A percentile compares a stretch with the other conserved stretches of the same genome.
Evolutionary conservation across 768 basidiomycete species (phyloP).

Genomic region (Mrakia blollopis): DNA sequence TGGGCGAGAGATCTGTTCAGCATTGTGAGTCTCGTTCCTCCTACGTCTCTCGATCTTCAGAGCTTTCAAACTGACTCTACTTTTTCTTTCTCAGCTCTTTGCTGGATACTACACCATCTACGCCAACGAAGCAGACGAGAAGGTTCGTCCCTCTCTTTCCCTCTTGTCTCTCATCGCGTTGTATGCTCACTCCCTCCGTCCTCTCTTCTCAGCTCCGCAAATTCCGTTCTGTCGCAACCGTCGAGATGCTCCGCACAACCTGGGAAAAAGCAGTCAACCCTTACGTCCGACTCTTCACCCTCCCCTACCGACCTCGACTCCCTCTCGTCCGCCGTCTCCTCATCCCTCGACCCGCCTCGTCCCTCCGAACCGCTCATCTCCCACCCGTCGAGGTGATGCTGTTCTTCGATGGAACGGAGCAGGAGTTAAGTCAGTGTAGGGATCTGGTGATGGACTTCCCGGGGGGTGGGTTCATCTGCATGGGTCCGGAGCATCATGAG

Average conservation of each 20-base stretch:
- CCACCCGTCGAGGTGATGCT: slow-evolving; percentile 75
- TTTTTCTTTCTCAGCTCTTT: slow-evolving; percentile 13
- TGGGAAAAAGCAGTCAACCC: slow-evolving; percentile 98
- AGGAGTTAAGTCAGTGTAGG: slow-evolving; percentile 59
- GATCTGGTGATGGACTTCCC: slow-evolving; percentile 90
- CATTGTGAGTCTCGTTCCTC: slow-evolving; percentile 46
- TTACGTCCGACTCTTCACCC: slow-evolving; percentile 66
- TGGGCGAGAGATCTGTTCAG: slow-evolving; percentile 78
- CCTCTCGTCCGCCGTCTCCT: slow-evolving; percentile 66
- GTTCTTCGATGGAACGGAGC: slow-evolving; percentile 68
- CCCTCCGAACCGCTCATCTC: slow-evolving; percentile 48
- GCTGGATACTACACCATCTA: slow-evolving; percentile 73
- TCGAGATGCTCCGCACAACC: slow-evolving; percentile 89
- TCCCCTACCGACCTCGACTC: slow-evolving; percentile 56
- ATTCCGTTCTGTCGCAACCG: slow-evolving; percentile 86
- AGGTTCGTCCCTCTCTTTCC: slow-evolving; percentile 54
- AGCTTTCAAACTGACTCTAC: background rate
- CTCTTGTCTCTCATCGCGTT: background rate
- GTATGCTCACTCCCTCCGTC: background rate
- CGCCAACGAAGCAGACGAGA: slow-evolving; percentile 91
- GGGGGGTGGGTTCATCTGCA: slow-evolving; percentile 93
- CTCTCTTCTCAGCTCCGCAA: slow-evolving; percentile 62
- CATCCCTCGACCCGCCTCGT: slow-evolving; percentile 66
- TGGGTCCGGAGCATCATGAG: slow-evolving; percentile 94
- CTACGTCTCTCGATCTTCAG: slow-evolving; percentile 67